A percentile compares a stretch with the other conserved stretches of the same genome.
phyloP scores from a whole-genome alignment of 768 basidiomycete species.

The Hirschioporus abietinus region DNA sequence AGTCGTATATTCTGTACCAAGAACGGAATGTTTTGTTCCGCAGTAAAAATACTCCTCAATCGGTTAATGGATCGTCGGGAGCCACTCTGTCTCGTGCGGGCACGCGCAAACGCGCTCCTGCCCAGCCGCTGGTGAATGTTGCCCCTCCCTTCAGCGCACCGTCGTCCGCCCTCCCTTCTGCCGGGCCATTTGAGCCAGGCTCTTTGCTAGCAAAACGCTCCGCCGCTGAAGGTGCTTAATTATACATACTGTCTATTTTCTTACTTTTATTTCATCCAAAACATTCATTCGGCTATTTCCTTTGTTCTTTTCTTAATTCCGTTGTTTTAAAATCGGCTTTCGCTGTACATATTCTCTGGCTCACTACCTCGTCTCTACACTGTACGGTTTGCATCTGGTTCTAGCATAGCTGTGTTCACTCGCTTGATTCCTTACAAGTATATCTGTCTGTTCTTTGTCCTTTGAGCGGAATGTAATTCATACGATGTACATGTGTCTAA shows the following conservation, averaged over 20 bases:
- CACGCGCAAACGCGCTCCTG: constrained; percentile 31
- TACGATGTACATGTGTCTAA: background rate
- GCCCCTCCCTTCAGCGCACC: constrained; percentile 32
- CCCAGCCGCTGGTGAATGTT: constrained; percentile 45
- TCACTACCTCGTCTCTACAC: background rate
- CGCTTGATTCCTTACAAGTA: background rate
- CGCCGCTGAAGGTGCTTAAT: constrained; percentile 1
- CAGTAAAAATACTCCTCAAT: constrained; percentile 24
- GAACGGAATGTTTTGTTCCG: constrained; percentile 67
- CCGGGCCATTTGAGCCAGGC: constrained; percentile 65
- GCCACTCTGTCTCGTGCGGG: constrained; percentile 30
- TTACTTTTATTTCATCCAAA: background rate
- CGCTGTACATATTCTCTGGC: background rate
- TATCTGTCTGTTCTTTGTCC: background rate
- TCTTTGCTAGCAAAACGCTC: constrained; percentile 57
- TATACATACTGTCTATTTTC: background rate
- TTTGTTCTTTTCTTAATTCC: background rate
- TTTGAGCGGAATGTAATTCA: background rate
- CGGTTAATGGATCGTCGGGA: constrained; percentile 16
- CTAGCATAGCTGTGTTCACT: background rate
- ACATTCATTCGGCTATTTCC: background rate
- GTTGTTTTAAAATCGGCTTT: background rate
- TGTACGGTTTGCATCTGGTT: background rate
- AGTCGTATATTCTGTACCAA: constrained; percentile 84
- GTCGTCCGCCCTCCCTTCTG: constrained; percentile 23